Conservation (phyloP, 345 rosid species). For the Euphorbia pulcherrima region DNA sequence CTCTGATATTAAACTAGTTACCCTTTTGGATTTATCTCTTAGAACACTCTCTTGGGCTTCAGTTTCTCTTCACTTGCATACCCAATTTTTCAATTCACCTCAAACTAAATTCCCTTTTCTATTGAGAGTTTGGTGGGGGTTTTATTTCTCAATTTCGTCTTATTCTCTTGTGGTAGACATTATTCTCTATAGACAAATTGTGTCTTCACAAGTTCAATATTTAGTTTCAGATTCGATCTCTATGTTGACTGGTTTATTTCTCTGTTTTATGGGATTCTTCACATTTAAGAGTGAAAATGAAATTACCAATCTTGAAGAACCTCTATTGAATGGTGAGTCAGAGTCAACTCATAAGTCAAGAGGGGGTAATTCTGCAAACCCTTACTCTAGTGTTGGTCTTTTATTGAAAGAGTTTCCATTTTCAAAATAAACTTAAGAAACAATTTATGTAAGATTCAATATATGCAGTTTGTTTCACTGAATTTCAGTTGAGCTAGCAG, state of each 20-base stretch:
- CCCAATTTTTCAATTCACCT: constrained; percentile 24
- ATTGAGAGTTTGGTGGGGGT: constrained; percentile 70
- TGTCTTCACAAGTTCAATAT: constrained; percentile 22
- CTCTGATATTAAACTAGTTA: constrained; percentile 46
- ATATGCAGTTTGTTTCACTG: too few relatives aligned
- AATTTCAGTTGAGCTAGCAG: too few relatives aligned
- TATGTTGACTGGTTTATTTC: constrained; percentile 43
- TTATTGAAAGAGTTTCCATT: too few relatives aligned
- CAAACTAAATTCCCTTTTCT: constrained; percentile 40
- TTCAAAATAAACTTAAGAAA: too few relatives aligned
- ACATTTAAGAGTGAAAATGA: constrained; percentile 30
- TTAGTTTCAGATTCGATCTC: constrained; percentile 50
- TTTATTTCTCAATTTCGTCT: constrained; percentile 51
- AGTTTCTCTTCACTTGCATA: constrained; percentile 34
- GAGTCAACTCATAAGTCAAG: constrained; percentile 19
- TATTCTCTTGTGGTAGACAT: constrained; percentile 54
- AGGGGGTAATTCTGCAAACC: constrained; percentile 24
- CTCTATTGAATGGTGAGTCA: constrained; percentile 31
- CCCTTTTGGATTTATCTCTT: constrained; percentile 51
- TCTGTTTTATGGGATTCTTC: constrained; percentile 49
- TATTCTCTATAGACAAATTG: constrained; percentile 32
- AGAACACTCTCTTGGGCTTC: constrained; percentile 65
- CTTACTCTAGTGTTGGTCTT: constrained; percentile 24
- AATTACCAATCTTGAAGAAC: constrained; percentile 38
- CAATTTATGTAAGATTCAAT: too few relatives aligned